Evolutionary conservation across 1,284 basidiomycete species (phyloP), one percentile per base, ranked within the genome.

Genomic region (Apiotrichum siamense): DNA sequence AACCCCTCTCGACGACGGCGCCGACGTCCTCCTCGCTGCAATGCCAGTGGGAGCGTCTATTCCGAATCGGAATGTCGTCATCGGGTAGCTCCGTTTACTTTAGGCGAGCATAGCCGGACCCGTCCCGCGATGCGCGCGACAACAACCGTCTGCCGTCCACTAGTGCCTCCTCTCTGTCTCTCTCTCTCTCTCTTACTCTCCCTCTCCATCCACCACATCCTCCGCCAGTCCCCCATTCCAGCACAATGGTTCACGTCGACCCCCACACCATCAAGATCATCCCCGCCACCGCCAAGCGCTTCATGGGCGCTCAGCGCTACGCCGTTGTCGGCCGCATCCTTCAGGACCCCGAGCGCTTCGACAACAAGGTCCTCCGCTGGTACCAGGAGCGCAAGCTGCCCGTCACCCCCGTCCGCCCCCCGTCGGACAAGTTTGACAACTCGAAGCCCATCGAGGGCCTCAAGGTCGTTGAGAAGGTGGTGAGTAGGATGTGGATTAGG

Each of bases 361-460:
- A 70, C 52, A 61, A 69, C 59, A 72, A 70, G 63, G 70, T 69
- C 25, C 13, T 87, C 42, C 70, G 86, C 49, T 81, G 86, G 86
- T 90, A 89, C 69, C 76, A 83, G 57, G 75, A 69, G 7, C 81
- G 83, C 52, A 70, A 77, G 25, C 46, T 69, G 29, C 53, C 62
- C 3, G 69, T 74, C 44, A 78, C 80, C 57, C 66, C 80, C 5
- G 83, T 89, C 15, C 84, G 81, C 2, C 87, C 55, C 13, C 26
- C 48, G 6, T 50, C 46, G 41, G 52, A 54, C 56, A 44, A 43
- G 43, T 47, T 57, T 32, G 50, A 54, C 35, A 44, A 55, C 25
- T 44, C 55, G 7, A 61, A 65, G 36, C 49, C 54, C 27, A 54
- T 68, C n/a, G 68, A 72, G 49, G 66, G 66, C 20, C 41, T 69